Percentiles rank a stretch among this genome's conserved stretches.
These are phyloP conservation scores for Lanzia echinophila DNA, from an alignment of 2,329 filamentous ascomycete species.

Conservation along the genomic window DNA sequence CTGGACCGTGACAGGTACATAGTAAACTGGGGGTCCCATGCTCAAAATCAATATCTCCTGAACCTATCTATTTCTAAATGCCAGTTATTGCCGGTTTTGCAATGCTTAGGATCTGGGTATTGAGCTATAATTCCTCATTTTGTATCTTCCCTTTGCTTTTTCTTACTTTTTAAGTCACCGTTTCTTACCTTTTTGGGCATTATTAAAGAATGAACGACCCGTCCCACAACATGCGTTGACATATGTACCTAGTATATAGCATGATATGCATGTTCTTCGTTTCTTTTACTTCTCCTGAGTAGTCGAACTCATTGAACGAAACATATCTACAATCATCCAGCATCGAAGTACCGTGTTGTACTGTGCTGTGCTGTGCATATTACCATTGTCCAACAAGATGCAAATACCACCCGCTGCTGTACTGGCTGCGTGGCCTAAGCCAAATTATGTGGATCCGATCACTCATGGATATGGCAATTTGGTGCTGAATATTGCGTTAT, in stretches of 20 bases:
- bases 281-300: background rate
- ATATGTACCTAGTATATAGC: background rate
- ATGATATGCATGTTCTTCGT: background rate
- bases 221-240: background rate
- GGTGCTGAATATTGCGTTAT: constrained; percentile 36
- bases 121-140: too few species aligned
- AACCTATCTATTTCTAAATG: too few species aligned
- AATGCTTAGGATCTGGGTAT: too few species aligned
- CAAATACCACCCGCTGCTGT: constrained; percentile 17
- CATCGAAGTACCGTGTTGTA: background rate
- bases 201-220: too few species aligned
- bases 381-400: constrained; percentile 10
- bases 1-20: too few species aligned
- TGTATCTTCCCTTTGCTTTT: too few species aligned
- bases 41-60: too few species aligned
- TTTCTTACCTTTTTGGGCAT: too few species aligned
- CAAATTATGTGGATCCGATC: constrained; percentile 41
- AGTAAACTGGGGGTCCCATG: too few species aligned
- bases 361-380: too few species aligned
- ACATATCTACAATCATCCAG: background rate
- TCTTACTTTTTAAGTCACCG: too few species aligned
- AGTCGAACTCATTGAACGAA: background rate
- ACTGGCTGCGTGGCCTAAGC: constrained; percentile 30
- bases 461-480: constrained; percentile 39
- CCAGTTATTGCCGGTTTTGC: too few species aligned